Conservation (phyloP, 2,329 filamentous ascomycete genomes). For the Fusarium nanum region DNA sequence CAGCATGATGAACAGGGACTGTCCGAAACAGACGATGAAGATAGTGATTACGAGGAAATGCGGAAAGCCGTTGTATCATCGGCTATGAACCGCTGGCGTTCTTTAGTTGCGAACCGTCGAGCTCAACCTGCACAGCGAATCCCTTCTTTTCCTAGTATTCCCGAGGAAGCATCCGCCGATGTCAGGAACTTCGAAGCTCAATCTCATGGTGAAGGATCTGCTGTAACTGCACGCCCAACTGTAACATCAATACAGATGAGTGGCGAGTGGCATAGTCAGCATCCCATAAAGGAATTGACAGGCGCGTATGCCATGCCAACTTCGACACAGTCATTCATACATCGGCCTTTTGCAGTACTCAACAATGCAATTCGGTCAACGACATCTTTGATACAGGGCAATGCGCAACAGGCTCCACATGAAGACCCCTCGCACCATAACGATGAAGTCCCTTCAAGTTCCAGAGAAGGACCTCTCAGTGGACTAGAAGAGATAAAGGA, state of each 20-base stretch:
- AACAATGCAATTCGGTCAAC: constrained; percentile 20
- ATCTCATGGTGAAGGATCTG: constrained; percentile 15
- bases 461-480: not conserved
- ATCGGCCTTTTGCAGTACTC: constrained; percentile 20
- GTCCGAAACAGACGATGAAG: constrained; percentile 28
- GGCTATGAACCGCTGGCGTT: constrained; percentile 43
- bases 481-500: constrained; percentile 4
- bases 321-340: constrained; percentile 23
- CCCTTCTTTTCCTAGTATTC: constrained; percentile 25
- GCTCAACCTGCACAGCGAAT: constrained; percentile 20
- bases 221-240: constrained; percentile 6
- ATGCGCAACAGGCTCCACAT: not conserved
- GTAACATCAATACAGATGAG: constrained; percentile 15
- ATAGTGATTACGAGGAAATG: constrained; percentile 28
- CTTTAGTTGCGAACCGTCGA: constrained; percentile 33
- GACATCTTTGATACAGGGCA: constrained; percentile 13
- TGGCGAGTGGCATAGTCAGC: constrained; percentile 9
- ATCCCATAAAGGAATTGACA: constrained; percentile 15
- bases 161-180: constrained; percentile 28
- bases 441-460: constrained; percentile 1
- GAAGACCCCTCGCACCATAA: constrained; percentile 6
- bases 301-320: not conserved
- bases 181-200: constrained; percentile 26
- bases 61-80: constrained; percentile 39
- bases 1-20: constrained; percentile 15